phyloP scores from a whole-genome alignment of 1,284 basidiomycete genomes.

The Coniferiporia sulphurascens region DNA sequence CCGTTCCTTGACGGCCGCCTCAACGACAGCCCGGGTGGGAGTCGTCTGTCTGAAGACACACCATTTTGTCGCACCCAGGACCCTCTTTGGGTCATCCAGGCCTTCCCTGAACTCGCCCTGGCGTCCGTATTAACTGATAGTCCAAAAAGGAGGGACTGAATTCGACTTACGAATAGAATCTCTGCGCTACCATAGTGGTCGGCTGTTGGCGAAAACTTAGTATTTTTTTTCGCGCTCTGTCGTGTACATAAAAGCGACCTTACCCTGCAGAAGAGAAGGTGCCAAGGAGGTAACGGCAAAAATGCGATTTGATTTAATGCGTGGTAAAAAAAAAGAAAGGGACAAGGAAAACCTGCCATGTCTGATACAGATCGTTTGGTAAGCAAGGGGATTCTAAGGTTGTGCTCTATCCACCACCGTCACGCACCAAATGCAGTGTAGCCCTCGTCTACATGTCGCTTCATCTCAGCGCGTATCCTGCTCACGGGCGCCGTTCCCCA shows the following conservation, averaged over 20 bases:
- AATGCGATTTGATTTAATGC: neutral
- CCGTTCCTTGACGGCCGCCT: constrained; percentile 64
- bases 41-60: constrained; percentile 61
- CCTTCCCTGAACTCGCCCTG: constrained; percentile 65
- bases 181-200: constrained; percentile 81
- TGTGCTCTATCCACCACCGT: neutral
- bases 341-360: constrained; percentile 31
- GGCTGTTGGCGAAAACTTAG: constrained; percentile 39
- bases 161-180: constrained; percentile 60
- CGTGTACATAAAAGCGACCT: constrained; percentile 1
- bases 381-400: constrained; percentile 1
- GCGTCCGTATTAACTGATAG: constrained; percentile 9
- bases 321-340: neutral
- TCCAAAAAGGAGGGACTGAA: constrained; percentile 16
- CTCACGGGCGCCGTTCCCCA: constrained; percentile 71
- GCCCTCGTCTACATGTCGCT: constrained; percentile 54
- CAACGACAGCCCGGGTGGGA: constrained; percentile 52
- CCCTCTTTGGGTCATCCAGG: constrained; percentile 36
- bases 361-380: constrained; percentile 25
- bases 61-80: constrained; percentile 77
- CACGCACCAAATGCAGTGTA: constrained; percentile 68
- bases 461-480: constrained; percentile 66
- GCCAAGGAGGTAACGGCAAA: neutral
- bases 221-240: neutral
- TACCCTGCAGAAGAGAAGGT: constrained; percentile 6